These are phyloP conservation scores for Nidularia pulvinata DNA, from an alignment of 768 basidiomycete genomes.

Conservation along the genomic window DNA sequence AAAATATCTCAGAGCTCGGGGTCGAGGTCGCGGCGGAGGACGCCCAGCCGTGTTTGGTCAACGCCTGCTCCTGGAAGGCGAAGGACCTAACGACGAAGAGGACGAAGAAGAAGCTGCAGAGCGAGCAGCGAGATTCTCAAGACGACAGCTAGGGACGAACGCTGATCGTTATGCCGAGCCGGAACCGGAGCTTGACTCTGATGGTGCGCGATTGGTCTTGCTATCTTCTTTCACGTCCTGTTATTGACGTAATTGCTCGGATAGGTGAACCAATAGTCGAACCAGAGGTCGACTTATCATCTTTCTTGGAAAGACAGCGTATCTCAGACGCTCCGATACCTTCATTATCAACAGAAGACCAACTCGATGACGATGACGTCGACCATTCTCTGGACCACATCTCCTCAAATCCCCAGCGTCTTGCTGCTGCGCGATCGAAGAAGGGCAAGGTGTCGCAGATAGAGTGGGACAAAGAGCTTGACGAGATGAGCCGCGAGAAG, in stretches of 20 bases:
- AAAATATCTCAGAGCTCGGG: slow-evolving; percentile 74
- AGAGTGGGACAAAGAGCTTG: slow-evolving; percentile 68
- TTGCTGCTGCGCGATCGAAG: slow-evolving; percentile 22
- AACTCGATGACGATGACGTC: slow-evolving; percentile 54
- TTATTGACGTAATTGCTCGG: not conserved
- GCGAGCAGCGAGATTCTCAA: slow-evolving; percentile 46
- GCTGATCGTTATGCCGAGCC: slow-evolving; percentile 75
- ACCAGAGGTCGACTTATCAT: slow-evolving; percentile 71
- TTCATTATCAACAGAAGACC: slow-evolving; percentile 8
- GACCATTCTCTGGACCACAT: slow-evolving; percentile 60
- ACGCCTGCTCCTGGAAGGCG: slow-evolving; percentile 62
- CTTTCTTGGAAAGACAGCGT: slow-evolving; percentile 65
- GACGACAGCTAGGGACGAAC: slow-evolving; percentile 65
- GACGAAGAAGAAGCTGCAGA: slow-evolving; percentile 52
- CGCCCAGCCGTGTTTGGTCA: slow-evolving; percentile 68
- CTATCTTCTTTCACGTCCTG: not conserved
- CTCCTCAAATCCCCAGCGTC: slow-evolving; percentile 21
- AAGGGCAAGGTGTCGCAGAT: slow-evolving; percentile 69
- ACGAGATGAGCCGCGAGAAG: slow-evolving; percentile 69
- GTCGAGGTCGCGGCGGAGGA: slow-evolving; percentile 56
- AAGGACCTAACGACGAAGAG: slow-evolving; percentile 39
- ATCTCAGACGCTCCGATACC: slow-evolving; percentile 34
- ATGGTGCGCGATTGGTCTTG: slow-evolving; percentile 44
- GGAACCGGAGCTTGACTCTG: slow-evolving; percentile 67
- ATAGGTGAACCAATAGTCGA: slow-evolving; percentile 66